Evolutionary conservation across 2,329 filamentous ascomycete species (phyloP).

Genomic region (Clonostachys rosea): DNA sequence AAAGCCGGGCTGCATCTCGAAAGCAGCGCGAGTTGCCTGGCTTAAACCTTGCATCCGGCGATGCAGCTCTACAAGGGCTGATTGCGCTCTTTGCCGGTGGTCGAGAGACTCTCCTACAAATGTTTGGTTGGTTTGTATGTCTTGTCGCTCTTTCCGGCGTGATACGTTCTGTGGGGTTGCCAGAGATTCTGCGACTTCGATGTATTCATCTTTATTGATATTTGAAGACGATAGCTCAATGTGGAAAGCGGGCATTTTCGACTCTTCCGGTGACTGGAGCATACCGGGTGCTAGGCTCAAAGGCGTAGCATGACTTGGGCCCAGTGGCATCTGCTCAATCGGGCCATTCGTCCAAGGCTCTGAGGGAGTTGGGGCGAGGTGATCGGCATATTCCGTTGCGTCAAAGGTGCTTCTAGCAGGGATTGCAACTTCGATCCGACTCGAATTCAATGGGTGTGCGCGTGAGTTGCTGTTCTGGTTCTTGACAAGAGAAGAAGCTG

Average conservation of each 20-base stretch:
- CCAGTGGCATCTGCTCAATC: conserved; percentile 4
- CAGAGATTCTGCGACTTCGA: conserved; percentile 38
- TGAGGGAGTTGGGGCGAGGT: neutral
- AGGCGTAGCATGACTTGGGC: neutral
- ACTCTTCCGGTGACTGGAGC: conserved; percentile 1
- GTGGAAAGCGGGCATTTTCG: conserved; percentile 24
- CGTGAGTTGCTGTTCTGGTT: conserved; percentile 13
- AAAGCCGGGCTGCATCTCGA: conserved; percentile 50
- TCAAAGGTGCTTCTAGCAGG: conserved; percentile 36
- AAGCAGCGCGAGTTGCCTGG: conserved; percentile 66
- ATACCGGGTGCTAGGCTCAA: neutral
- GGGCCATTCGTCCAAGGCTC: neutral
- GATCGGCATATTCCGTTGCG: conserved; percentile 19
- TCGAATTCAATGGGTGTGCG: conserved; percentile 23
- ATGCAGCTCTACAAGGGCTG: conserved; percentile 66
- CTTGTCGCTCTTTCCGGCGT: conserved; percentile 45
- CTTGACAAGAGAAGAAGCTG: neutral
- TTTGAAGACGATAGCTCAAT: conserved; percentile 40
- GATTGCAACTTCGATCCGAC: conserved; percentile 41
- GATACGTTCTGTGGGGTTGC: conserved; percentile 44
- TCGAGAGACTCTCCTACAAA: conserved; percentile 62
- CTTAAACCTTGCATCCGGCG: conserved; percentile 69
- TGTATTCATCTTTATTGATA: conserved; percentile 49
- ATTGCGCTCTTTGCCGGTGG: conserved; percentile 76
- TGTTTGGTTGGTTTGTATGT: conserved; percentile 47